Percentiles rank a stretch among this genome's conserved stretches.
These are phyloP conservation scores for Pythium myriotylum DNA, from an alignment of 352 stramenopile genomes.

Conservation along the genomic window DNA sequence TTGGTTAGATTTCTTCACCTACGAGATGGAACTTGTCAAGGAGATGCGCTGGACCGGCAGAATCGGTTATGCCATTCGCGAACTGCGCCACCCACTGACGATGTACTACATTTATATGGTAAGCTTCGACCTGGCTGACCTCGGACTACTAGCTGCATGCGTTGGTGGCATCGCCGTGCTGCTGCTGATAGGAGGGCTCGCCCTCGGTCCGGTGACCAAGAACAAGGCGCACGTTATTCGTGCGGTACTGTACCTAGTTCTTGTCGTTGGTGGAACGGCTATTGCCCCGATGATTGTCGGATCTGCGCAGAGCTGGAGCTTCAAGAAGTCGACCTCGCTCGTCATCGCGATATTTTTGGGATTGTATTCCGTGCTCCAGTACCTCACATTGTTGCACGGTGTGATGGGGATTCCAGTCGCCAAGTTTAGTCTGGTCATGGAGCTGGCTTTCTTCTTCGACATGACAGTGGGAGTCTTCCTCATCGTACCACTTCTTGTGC, in stretches of 20 bases:
- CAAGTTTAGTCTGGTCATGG: slow-evolving; percentile 66
- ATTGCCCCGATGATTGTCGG: slow-evolving; percentile 63
- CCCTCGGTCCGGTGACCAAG: slow-evolving; percentile 41
- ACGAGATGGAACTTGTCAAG: slow-evolving; percentile 71
- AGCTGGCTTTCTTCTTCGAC: slow-evolving; percentile 88
- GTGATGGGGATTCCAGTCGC: slow-evolving; percentile 62
- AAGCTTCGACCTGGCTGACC: slow-evolving; percentile 69
- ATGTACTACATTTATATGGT: slow-evolving; percentile 87
- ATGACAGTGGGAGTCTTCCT: slow-evolving; percentile 81
- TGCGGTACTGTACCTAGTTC: slow-evolving; percentile 67
- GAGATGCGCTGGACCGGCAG: slow-evolving; percentile 65
- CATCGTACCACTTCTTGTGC: slow-evolving; percentile 64
- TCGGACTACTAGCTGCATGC: slow-evolving; percentile 59
- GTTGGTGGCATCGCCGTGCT: slow-evolving; percentile 61
- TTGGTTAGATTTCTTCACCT: slow-evolving; percentile 80
- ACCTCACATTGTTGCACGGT: slow-evolving; percentile 73
- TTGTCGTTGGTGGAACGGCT: slow-evolving; percentile 63
- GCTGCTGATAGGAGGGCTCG: slow-evolving; percentile 70
- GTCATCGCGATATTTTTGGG: slow-evolving; percentile 72
- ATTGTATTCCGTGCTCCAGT: slow-evolving; percentile 77
- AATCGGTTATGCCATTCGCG: slow-evolving; percentile 71
- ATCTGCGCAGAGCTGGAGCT: slow-evolving; percentile 60
- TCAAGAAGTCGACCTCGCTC: slow-evolving; percentile 72
- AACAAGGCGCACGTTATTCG: slow-evolving; percentile 68
- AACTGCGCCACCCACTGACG: slow-evolving; percentile 74